A percentile compares a stretch with the other conserved stretches of the same genome.
Conservation (phyloP, 176 grass and related monocot genomes). For the Oryza nivara region DNA sequence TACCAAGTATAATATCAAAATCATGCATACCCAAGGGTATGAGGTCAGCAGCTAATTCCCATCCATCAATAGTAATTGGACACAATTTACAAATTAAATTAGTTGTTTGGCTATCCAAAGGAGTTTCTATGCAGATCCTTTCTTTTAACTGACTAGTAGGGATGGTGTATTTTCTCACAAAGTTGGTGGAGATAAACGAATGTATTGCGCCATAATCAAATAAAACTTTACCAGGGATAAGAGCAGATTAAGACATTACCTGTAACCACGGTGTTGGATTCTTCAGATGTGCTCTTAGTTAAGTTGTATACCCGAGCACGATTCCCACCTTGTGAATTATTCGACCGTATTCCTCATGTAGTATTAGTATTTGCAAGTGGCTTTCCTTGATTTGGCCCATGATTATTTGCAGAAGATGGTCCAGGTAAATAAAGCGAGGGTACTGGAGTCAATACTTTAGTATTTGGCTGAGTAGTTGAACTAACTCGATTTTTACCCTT, state of each 20-base stretch:
- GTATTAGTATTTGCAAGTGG: too few relatives aligned
- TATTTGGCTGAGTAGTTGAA: too few relatives aligned
- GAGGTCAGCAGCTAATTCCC: background rate
- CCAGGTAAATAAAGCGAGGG: background rate
- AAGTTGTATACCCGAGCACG: background rate
- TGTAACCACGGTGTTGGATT: too few relatives aligned
- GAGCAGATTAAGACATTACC: background rate
- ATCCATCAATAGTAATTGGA: background rate
- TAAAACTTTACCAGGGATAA: background rate
- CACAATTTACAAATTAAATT: background rate
- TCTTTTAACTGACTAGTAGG: background rate
- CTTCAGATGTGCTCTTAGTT: too few relatives aligned
- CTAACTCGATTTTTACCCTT: too few relatives aligned
- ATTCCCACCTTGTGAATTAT: background rate
- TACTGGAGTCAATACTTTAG: too few relatives aligned
- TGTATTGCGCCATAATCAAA: background rate
- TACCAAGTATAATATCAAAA: background rate
- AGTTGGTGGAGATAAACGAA: too few relatives aligned
- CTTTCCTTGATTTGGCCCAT: background rate
- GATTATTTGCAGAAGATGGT: background rate
- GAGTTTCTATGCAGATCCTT: background rate
- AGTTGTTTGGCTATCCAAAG: background rate
- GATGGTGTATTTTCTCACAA: background rate
- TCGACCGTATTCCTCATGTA: background rate
- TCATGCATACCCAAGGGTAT: background rate